These are phyloP conservation scores for Salmacisia buchloeana DNA, from an alignment of 1,284 basidiomycete genomes.

Conservation along the genomic window DNA sequence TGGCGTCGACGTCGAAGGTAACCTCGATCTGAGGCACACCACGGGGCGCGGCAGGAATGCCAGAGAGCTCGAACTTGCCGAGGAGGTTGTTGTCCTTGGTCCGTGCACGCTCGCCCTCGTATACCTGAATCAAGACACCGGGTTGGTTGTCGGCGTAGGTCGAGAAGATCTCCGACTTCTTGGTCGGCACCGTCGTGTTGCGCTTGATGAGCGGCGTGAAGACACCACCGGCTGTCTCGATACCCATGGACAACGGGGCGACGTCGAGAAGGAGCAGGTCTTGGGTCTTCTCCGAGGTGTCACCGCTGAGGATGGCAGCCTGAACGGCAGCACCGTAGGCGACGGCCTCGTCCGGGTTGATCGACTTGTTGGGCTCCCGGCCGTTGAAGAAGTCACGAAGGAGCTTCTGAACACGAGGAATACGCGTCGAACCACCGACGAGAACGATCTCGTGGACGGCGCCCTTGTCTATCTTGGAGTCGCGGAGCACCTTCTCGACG, in stretches of 20 bases:
- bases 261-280: slow-evolving; percentile 96
- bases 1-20: slow-evolving; percentile 97
- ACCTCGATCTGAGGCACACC: slow-evolving; percentile 97
- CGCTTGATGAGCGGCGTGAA: slow-evolving; percentile 96
- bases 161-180: slow-evolving; percentile 97
- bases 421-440: slow-evolving; percentile 97
- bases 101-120: slow-evolving; percentile 94
- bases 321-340: slow-evolving; percentile 99
- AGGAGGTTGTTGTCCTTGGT: slow-evolving; percentile 98
- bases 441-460: slow-evolving; percentile 91
- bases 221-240: slow-evolving; percentile 98
- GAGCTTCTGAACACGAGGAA: slow-evolving; percentile 94
- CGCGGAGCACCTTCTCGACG: slow-evolving; percentile 95
- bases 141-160: slow-evolving; percentile 54
- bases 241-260: slow-evolving; percentile 85
- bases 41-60: slow-evolving; percentile 88
- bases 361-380: slow-evolving; percentile 57
- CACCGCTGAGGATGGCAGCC: slow-evolving; percentile 94
- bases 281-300: slow-evolving; percentile 96
- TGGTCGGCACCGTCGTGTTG: slow-evolving; percentile 96
- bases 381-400: slow-evolving; percentile 99
- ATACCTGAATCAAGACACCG: slow-evolving; percentile 65
- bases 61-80: slow-evolving; percentile 87
- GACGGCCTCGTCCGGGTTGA: slow-evolving; percentile 99
- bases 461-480: slow-evolving; percentile 93